Evolutionary conservation across 345 rosid genomes (phyloP).

Genomic region (Brassica juncea): DNA sequence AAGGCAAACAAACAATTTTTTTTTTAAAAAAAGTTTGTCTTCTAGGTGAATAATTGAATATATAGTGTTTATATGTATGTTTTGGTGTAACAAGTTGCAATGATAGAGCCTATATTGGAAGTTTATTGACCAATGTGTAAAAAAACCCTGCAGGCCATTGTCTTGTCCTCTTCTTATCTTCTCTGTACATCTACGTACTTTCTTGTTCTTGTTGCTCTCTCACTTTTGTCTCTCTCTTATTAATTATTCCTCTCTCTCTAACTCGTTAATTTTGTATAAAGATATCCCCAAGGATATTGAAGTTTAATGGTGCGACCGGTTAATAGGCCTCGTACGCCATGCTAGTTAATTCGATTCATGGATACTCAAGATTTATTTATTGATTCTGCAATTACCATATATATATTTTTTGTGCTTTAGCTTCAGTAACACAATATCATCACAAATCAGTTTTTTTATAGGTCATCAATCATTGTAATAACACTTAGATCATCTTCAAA

Average conservation of each 20-base stretch:
- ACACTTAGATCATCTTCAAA: too few relatives aligned
- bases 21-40: conserved; percentile 17
- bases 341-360: too few relatives aligned
- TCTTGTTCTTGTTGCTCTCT: conserved; percentile 38
- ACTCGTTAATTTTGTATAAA: background rate
- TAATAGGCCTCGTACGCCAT: too few relatives aligned
- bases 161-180: conserved; percentile 44
- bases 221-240: conserved; percentile 29
- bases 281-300: background rate
- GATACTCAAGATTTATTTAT: too few relatives aligned
- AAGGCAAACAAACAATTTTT: conserved; percentile 10
- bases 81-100: conserved; percentile 33
- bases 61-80: background rate
- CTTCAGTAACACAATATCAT: too few relatives aligned
- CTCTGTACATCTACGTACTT: conserved; percentile 40
- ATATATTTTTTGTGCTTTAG: too few relatives aligned
- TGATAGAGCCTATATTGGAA: conserved; percentile 12
- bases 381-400: too few relatives aligned
- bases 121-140: conserved; percentile 35
- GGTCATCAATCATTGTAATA: too few relatives aligned
- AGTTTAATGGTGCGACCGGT: background rate
- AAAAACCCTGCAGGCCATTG: conserved; percentile 34
- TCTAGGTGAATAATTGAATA: background rate
- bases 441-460: too few relatives aligned
- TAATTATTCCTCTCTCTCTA: conserved; percentile 15